A percentile compares a stretch with the other conserved stretches of the same genome.
These are phyloP conservation scores for Pinus albicaulis DNA, from an alignment of 75 land plant species.

Conservation along the genomic window DNA sequence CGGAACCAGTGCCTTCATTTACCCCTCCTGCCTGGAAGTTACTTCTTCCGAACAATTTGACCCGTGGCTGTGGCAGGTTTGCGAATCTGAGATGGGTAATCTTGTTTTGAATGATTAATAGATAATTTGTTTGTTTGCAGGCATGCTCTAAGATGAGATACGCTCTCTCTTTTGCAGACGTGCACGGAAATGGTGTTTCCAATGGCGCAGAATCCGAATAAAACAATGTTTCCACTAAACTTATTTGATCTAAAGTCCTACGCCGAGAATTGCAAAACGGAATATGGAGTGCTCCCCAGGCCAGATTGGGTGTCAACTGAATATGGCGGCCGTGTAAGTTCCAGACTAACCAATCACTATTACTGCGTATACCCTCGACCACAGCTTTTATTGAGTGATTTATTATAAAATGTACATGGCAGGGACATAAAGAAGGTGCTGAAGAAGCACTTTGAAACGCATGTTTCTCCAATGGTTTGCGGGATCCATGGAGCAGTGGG, in stretches of 20 bases:
- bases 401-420: not conserved
- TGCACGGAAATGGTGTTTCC: constrained; percentile 76
- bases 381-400: no score
- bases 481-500: constrained; percentile 99
- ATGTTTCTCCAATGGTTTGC: constrained; percentile 91
- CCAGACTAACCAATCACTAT: not conserved
- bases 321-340: not conserved
- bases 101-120: not conserved
- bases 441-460: constrained; percentile 78
- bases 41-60: no score
- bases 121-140: no score
- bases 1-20: no score
- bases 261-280: constrained; percentile 9
- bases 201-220: constrained; percentile 24
- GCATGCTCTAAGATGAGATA: constrained; percentile 1
- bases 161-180: constrained; percentile 15
- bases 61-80: not conserved
- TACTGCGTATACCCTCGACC: no score
- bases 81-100: constrained; percentile 4
- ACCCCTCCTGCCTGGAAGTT: no score
- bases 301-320: not conserved
- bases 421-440: constrained; percentile 50
- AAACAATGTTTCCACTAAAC: constrained; percentile 40
- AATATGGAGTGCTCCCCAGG: not conserved
- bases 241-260: constrained; percentile 25